Conservation (phyloP, 2,329 filamentous ascomycete species). For the Aspergillus sp. region DNA sequence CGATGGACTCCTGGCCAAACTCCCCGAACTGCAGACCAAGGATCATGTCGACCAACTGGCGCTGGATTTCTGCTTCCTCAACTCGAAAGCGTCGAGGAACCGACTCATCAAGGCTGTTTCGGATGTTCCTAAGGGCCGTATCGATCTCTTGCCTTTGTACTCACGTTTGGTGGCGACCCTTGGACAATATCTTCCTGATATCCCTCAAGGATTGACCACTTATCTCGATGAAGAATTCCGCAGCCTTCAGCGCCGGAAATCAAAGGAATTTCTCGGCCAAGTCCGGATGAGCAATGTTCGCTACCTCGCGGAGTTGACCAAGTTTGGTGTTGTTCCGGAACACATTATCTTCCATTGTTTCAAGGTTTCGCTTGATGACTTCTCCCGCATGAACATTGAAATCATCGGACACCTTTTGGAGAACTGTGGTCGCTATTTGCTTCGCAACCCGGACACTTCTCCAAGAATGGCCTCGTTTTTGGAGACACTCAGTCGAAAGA, state of each 20-base stretch:
- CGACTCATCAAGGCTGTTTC: conserved; percentile 88
- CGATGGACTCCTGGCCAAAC: conserved; percentile 78
- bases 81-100: conserved; percentile 96
- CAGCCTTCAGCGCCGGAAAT: conserved; percentile 92
- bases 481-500: conserved; percentile 93
- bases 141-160: conserved; percentile 87
- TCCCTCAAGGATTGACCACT: conserved; percentile 86
- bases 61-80: conserved; percentile 96
- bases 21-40: conserved; percentile 91
- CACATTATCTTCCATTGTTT: conserved; percentile 99
- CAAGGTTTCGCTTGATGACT: conserved; percentile 95
- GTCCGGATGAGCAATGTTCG: conserved; percentile 92
- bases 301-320: conserved; percentile 96
- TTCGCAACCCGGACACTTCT: conserved; percentile 88
- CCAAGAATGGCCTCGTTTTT: conserved; percentile 92
- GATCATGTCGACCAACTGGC: conserved; percentile 89
- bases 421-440: conserved; percentile 90
- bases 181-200: conserved; percentile 88
- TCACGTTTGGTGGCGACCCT: conserved; percentile 90
- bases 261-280: conserved; percentile 94
- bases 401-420: conserved; percentile 95
- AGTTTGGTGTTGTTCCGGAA: conserved; percentile 96
- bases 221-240: conserved; percentile 96
- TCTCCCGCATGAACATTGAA: conserved; percentile 98
- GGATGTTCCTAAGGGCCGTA: conserved; percentile 90